phyloP scores from a whole-genome alignment of 805 yeast genomes.

The Lachancea lanzarotensis region DNA sequence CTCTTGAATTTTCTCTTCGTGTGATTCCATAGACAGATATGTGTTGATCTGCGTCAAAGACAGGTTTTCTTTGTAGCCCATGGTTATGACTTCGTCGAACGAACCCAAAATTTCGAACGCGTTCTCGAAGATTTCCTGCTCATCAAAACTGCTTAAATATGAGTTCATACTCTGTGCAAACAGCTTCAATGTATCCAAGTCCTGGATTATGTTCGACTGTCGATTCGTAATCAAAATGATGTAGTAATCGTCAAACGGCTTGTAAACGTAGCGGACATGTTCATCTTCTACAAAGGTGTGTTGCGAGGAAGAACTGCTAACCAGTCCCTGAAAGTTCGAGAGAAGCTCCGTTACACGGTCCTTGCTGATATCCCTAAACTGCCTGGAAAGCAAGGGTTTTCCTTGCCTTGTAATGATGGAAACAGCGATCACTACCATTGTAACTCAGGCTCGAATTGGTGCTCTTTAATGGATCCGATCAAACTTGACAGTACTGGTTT shows the following conservation, averaged over 20 bases:
- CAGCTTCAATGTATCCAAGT: conserved; percentile 82
- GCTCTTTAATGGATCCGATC: neutral
- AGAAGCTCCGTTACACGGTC: conserved; percentile 82
- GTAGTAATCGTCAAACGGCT: conserved; percentile 90
- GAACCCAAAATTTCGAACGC: conserved; percentile 88
- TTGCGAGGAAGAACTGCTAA: conserved; percentile 62
- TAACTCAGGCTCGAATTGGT: neutral
- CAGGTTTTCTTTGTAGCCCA: conserved; percentile 87
- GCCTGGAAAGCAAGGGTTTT: conserved; percentile 85
- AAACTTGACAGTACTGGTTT: neutral
- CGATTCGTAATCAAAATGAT: conserved; percentile 86
- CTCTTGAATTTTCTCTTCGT: conserved; percentile 97
- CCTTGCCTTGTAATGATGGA: conserved; percentile 92
- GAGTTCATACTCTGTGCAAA: conserved; percentile 78
- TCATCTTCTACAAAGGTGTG: conserved; percentile 94
- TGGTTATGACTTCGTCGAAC: conserved; percentile 84
- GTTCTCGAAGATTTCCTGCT: conserved; percentile 70
- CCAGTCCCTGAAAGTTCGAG: conserved; percentile 76
- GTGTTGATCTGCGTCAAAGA: conserved; percentile 76
- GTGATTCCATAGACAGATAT: conserved; percentile 94
- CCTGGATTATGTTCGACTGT: conserved; percentile 87
- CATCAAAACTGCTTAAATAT: conserved; percentile 65
- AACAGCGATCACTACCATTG: conserved; percentile 80
- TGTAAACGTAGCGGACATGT: conserved; percentile 86
- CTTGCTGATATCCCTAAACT: conserved; percentile 75